These are phyloP conservation scores for Cladophialophora chaetospira DNA, from an alignment of 2,329 filamentous ascomycete genomes.

Conservation along the genomic window DNA sequence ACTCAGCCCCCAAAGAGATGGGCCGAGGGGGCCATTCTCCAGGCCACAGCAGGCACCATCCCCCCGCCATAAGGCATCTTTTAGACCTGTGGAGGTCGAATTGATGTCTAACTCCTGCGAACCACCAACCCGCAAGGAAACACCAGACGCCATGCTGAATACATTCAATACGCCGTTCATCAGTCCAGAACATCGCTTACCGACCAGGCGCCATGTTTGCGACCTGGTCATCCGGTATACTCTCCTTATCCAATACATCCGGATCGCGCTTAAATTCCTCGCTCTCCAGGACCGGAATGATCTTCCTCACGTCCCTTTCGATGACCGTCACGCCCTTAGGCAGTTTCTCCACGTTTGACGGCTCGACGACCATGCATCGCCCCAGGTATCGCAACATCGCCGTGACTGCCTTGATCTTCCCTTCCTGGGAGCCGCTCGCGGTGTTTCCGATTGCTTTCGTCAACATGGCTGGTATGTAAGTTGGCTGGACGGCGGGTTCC, in stretches of 20 bases:
- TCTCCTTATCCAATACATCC: conserved; percentile 17
- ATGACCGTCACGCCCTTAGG: conserved; percentile 23
- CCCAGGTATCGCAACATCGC: conserved; percentile 29
- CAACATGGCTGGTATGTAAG: conserved; percentile 42
- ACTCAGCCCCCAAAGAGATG: too few relatives aligned
- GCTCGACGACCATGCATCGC: conserved; percentile 17
- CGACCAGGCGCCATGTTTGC: conserved; percentile 20
- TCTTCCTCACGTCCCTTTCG: conserved; percentile 27
- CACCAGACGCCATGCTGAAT: neutral
- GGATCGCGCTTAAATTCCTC: conserved; percentile 21
- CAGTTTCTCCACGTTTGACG: conserved; percentile 3
- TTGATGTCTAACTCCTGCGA: too few relatives aligned
- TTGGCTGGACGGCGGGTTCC: conserved; percentile 39
- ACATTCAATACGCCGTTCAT: neutral
- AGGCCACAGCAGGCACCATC: too few relatives aligned
- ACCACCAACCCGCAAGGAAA: too few relatives aligned
- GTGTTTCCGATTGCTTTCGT: conserved; percentile 31
- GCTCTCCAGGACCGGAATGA: conserved; percentile 21
- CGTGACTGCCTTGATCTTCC: conserved; percentile 16
- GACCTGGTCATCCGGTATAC: conserved; percentile 24
- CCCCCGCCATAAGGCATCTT: too few relatives aligned
- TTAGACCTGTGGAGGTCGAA: too few relatives aligned
- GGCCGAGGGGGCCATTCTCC: too few relatives aligned
- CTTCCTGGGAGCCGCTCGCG: conserved; percentile 3
- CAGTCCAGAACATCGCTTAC: neutral